Base-by-base conservation (phyloP, 805 yeast species). In the Clavispora asparagi region DNA sequence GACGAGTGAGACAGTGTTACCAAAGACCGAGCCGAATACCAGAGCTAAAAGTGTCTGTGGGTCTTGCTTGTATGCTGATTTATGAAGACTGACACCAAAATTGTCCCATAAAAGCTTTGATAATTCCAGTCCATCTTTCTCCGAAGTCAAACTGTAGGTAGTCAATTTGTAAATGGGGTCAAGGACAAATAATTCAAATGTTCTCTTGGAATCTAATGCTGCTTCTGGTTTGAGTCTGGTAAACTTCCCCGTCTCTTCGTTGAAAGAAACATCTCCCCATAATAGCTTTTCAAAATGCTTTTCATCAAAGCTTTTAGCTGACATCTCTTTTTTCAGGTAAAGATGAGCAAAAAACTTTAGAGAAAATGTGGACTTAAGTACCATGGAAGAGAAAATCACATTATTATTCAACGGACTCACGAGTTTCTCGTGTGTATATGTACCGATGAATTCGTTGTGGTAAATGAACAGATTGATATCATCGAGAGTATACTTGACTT, bases 81-180 rank as follows among this genome's bases (percentile, higher is more conserved):
- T 70, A 1, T 68, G 63, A 2, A 84, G 60, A 2, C 63, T 52
- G 19, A 79, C 64, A 4, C 75, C 71, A 45, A 83, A 81, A 28
- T 79, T 65, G 1, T 68, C 56, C 56, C 71, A 67, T n/a, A 88
- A 61, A 19, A 77, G 60, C 3, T 48, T 46, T 9, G 74, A 59
- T 14, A 88, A 59, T 0, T 67, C 66, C 7, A 50, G 45, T 3
- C 55, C 57, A 5, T 64, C 61, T 2, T 77, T 64, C 14, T 77
- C 76, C 31, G 76, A 70, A 0, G 88, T 73, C 10, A 92, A 58
- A 0, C 86, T 71, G 42, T 78, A 73, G 0, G 88, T 73, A 32
- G 83, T 65, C 8, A 91, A 60, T 60, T 92, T 91, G 67, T 90
- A 92, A 11, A 92, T 57, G 2, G 98, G 99, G 25, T 79, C 81